A percentile compares a stretch with the other conserved stretches of the same genome.
phyloP scores from a whole-genome alignment of 2,329 filamentous ascomycete genomes.

The Plenodomus lindquistii region DNA sequence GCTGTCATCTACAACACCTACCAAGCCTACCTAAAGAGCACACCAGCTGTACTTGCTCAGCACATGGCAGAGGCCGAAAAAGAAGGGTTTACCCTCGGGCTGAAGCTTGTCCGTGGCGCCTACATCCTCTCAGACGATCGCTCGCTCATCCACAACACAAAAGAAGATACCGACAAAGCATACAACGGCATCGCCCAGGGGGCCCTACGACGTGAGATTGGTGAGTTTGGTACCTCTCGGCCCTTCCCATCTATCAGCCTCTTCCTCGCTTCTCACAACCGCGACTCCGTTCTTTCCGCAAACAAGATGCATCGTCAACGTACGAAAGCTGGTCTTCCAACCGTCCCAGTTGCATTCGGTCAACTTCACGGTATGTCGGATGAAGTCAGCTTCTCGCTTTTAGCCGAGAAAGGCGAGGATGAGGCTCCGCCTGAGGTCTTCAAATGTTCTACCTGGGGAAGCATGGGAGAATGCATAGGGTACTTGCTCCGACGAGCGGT shows the following conservation, averaged over 20 bases:
- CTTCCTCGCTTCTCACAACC: constrained; percentile 83
- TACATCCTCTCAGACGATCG: constrained; percentile 58
- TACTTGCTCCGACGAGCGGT: constrained; percentile 64
- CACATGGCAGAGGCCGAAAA: constrained; percentile 54
- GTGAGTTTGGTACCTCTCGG: constrained; percentile 20
- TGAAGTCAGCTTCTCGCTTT: constrained; percentile 68
- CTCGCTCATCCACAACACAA: constrained; percentile 57
- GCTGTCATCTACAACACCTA: constrained; percentile 71
- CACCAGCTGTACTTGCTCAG: constrained; percentile 45
- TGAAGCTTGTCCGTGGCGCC: constrained; percentile 63
- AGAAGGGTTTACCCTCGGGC: constrained; percentile 56
- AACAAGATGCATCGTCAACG: constrained; percentile 52
- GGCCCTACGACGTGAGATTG: constrained; percentile 40
- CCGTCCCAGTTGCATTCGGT: constrained; percentile 64
- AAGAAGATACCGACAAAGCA: constrained; percentile 59
- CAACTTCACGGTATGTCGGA: constrained; percentile 97
- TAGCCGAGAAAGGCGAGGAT: constrained; percentile 24
- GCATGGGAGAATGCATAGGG: constrained; percentile 74
- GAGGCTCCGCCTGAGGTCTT: constrained; percentile 53
- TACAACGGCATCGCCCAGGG: constrained; percentile 71
- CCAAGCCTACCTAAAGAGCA: constrained; percentile 60
- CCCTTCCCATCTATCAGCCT: constrained; percentile 56
- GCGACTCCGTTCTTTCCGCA: constrained; percentile 65
- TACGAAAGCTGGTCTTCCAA: constrained; percentile 43
- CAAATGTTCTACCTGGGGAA: constrained; percentile 63